phyloP scores from a whole-genome alignment of 257 asterid genomes.

The Solanum sejunctum region DNA sequence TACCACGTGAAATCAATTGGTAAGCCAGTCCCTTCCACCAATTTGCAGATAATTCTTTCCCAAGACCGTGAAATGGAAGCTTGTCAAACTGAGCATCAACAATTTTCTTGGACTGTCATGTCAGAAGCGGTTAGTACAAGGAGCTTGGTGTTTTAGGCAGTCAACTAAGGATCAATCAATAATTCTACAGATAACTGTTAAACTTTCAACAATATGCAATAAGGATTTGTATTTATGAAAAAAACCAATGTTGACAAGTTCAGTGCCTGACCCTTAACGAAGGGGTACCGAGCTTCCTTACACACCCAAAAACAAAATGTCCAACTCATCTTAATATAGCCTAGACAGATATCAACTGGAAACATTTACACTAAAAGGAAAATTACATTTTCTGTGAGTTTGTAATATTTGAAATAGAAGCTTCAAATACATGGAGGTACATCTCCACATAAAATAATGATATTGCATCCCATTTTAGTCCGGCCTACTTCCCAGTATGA shows the following conservation, averaged over 20 bases:
- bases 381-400: background rate
- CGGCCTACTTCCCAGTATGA: background rate
- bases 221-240: background rate
- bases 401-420: background rate
- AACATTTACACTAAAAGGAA: background rate
- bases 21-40: constrained; percentile 90
- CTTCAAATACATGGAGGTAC: background rate
- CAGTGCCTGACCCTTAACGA: background rate
- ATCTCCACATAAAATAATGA: background rate
- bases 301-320: background rate
- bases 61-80: constrained; percentile 88
- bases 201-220: background rate
- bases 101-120: constrained; percentile 66
- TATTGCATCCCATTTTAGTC: background rate
- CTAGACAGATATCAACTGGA: background rate
- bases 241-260: background rate
- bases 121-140: constrained; percentile 3
- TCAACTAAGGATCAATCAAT: background rate
- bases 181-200: background rate
- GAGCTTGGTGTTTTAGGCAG: background rate
- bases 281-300: background rate
- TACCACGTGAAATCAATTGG: constrained; percentile 73
- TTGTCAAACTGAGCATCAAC: constrained; percentile 63
- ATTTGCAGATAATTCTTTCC: constrained; percentile 76
- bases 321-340: background rate